Evolutionary conservation across 139 green algal genomes (phyloP), one percentile per base, ranked within the genome.

Genomic region (Gonium pectorale): DNA sequence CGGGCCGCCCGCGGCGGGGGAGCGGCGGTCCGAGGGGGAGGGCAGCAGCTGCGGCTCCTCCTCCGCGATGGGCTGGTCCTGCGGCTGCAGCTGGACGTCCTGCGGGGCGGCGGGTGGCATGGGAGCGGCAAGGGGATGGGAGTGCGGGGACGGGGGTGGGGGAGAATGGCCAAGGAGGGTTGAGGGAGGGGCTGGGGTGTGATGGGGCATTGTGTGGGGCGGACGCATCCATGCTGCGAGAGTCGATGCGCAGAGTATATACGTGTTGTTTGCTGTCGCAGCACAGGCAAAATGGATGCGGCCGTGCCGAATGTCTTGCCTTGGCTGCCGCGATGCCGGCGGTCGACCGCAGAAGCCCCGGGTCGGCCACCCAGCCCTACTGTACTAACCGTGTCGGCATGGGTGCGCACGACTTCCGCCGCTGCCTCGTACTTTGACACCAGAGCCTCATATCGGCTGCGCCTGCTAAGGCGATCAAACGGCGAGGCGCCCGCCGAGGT

Each of bases 31-130:
- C 1, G 31, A 24, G 15, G 31, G 31, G 62, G 8, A 49, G 33
- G n/a, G 49, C 31, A 51, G 49, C 11, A 29, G 46, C 11, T 67
- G 19, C 56, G 77, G 77, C 62, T 83, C 77, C 77, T 83, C 77
- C 77, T 83, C 77, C 9, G 77, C 77, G 33, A 83, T 83, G 60
- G 77, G 77, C 31, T 83, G 60, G 60, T 83, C 77, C 49, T 73
- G 60, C 37, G 77, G 77, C 60, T 64, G 43, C 11, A 73, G 31
- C 21, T 63, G 44, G 6, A 83, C 77, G 38, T 83, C 77, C 77
- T 83, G 74, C 38, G 35, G 4, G 31, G 31, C 29, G 21, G 56
- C 31, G 31, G n/a, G n/a, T n/a, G n/a, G n/a, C n/a, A n/a, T n/a
- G 43, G 7, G 29, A n/a, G 26, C 31, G 40, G 40, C 11, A 27